A percentile compares a stretch with the other conserved stretches of the same genome.
These are phyloP conservation scores for Rhizopogon sp. DNA, from an alignment of 768 basidiomycete species.

Conservation along the genomic window DNA sequence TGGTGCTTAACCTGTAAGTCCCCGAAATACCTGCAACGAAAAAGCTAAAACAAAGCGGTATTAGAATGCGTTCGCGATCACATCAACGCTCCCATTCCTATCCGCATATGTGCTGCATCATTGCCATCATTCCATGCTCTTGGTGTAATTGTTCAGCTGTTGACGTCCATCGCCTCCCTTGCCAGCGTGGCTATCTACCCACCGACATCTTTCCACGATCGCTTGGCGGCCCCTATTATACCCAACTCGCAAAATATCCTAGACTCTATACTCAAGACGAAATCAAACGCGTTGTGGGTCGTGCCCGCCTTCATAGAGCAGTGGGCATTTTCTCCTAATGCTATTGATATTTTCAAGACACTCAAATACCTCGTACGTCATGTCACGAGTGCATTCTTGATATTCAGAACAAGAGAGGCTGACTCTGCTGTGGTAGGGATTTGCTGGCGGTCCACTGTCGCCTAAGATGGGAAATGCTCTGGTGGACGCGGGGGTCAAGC, in stretches of 20 bases:
- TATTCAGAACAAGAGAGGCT: not conserved
- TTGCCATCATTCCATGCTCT: conserved; percentile 20
- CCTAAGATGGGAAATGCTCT: conserved; percentile 31
- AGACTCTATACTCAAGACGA: conserved; percentile 10
- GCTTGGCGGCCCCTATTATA: conserved; percentile 12
- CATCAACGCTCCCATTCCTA: conserved; percentile 1
- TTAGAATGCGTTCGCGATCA: conserved; percentile 8
- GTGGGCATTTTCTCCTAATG: conserved; percentile 14
- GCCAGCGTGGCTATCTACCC: conserved; percentile 11
- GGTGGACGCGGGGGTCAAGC: conserved; percentile 28
- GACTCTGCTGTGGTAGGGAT: conserved; percentile 18
- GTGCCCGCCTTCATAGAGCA: conserved; percentile 21
- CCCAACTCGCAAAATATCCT: conserved; percentile 18
- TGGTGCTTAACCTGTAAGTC: conserved; percentile 33
- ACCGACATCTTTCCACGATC: conserved; percentile 14
- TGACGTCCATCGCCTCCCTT: conserved; percentile 9
- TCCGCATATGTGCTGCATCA: conserved; percentile 5
- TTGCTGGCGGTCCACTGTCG: conserved; percentile 32
- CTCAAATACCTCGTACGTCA: conserved; percentile 17
- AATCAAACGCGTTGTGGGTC: conserved; percentile 9
- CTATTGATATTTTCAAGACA: conserved; percentile 11
- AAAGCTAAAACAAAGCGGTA: not conserved
- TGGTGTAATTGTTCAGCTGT: conserved; percentile 14
- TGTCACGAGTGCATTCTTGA: not conserved
- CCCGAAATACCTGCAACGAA: not conserved